A percentile compares a stretch with the other conserved stretches of the same genome.
Conservation (phyloP, 148 eudicot genomes). For the Nyssa sinensis region DNA sequence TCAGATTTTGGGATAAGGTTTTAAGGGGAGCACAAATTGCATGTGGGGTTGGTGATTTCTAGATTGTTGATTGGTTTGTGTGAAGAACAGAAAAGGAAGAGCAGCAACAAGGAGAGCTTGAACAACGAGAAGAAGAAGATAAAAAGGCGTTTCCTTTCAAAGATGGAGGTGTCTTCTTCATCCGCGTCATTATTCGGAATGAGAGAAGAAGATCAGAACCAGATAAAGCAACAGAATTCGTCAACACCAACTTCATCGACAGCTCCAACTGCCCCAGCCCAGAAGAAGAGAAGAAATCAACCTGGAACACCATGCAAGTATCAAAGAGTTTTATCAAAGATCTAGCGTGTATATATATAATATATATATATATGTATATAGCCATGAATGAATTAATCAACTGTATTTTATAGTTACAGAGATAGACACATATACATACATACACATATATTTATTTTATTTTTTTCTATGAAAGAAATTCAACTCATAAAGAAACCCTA, state of each 20-base stretch:
- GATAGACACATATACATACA: neutral
- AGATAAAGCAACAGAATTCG: constrained; percentile 25
- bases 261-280: constrained; percentile 13
- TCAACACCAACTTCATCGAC: constrained; percentile 8
- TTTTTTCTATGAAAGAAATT: neutral
- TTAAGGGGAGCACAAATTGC: constrained; percentile 7
- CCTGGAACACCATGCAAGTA: constrained; percentile 51
- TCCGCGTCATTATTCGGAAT: constrained; percentile 29
- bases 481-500: constrained; percentile 5
- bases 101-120: neutral
- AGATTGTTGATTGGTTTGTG: constrained; percentile 6
- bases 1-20: constrained; percentile 8
- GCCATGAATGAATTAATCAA: too few species aligned
- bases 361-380: neutral
- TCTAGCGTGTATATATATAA: neutral
- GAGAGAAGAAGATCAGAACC: constrained; percentile 24
- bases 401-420: too few species aligned
- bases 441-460: neutral
- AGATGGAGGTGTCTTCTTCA: constrained; percentile 20
- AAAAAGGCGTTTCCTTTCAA: neutral
- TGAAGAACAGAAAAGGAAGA: neutral
- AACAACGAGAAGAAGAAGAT: neutral
- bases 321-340: constrained; percentile 3
- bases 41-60: neutral
- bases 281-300: constrained; percentile 40